Evolutionary conservation across 1,139 yeast genomes (phyloP).

Genomic region (Kluyveromyces marxianus): DNA sequence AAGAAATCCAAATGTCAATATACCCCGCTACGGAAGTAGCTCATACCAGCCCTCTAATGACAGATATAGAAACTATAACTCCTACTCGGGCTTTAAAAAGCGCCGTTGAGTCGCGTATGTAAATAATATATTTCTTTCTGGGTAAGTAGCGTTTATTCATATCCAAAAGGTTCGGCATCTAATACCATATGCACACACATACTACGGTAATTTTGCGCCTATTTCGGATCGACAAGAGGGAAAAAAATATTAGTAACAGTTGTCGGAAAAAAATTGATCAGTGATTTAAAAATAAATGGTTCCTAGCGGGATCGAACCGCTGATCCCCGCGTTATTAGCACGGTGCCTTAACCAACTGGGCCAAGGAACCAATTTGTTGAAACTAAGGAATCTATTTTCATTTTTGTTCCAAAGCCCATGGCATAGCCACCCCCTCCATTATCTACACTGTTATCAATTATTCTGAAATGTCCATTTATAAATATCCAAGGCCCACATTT

Average conservation of each 20-base stretch:
- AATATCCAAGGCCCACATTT: no score
- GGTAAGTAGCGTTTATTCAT: background rate
- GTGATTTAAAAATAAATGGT: slow-evolving; percentile 11
- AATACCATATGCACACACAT: background rate
- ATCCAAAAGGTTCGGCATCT: background rate
- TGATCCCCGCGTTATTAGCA: slow-evolving; percentile 30
- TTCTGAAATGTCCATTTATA: no score
- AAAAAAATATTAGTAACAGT: no score
- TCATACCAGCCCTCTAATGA: slow-evolving; percentile 14
- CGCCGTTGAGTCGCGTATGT: background rate
- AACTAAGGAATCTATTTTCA: background rate
- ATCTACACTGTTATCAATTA: no score
- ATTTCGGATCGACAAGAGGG: no score
- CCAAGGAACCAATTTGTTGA: slow-evolving; percentile 23
- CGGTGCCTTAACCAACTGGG: slow-evolving; percentile 31
- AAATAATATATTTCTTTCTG: background rate
- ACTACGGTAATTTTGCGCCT: no score
- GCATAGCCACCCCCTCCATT: no score
- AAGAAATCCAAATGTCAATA: slow-evolving; percentile 7
- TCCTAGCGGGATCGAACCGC: slow-evolving; percentile 31
- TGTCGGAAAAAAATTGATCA: no score
- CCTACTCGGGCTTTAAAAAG: slow-evolving; percentile 19
- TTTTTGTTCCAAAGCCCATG: no score
- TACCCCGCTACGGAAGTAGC: slow-evolving; percentile 9
- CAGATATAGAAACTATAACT: slow-evolving; percentile 15